Evolutionary conservation across 2,329 filamentous ascomycete genomes (phyloP).

Genomic region (Venturia aucupariae): DNA sequence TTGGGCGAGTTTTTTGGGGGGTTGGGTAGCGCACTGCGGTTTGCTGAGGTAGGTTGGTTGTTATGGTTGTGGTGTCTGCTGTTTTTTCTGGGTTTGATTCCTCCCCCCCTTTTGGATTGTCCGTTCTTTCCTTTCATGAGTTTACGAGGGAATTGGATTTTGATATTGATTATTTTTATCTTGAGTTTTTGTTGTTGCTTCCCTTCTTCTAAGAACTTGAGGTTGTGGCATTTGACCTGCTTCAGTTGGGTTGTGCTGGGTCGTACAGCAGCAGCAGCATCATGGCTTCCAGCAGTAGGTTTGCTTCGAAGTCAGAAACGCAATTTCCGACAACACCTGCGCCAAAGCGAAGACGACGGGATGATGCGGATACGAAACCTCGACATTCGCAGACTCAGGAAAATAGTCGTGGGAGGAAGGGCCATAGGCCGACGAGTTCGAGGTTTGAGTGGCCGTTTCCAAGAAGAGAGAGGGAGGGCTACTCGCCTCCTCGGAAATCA

Average conservation of each 20-base stretch:
- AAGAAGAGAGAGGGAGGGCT: background rate
- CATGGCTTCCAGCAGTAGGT: background rate
- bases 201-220: background rate
- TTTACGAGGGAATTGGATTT: no score
- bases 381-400: background rate
- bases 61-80: no score
- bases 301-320: background rate
- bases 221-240: background rate
- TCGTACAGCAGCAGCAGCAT: background rate
- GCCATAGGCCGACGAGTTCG: background rate
- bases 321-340: background rate
- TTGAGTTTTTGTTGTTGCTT: no score
- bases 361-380: background rate
- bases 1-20: no score
- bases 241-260: no score
- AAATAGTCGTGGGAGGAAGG: background rate
- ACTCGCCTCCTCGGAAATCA: background rate
- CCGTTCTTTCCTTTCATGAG: no score
- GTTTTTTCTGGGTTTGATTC: no score
- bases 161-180: background rate
- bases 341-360: background rate
- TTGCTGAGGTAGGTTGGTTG: no score
- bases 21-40: no score
- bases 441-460: conserved; percentile 1
- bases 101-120: no score